phyloP scores from a whole-genome alignment of 2,329 filamentous ascomycete genomes.

The Coniochaeta hoffmannii region DNA sequence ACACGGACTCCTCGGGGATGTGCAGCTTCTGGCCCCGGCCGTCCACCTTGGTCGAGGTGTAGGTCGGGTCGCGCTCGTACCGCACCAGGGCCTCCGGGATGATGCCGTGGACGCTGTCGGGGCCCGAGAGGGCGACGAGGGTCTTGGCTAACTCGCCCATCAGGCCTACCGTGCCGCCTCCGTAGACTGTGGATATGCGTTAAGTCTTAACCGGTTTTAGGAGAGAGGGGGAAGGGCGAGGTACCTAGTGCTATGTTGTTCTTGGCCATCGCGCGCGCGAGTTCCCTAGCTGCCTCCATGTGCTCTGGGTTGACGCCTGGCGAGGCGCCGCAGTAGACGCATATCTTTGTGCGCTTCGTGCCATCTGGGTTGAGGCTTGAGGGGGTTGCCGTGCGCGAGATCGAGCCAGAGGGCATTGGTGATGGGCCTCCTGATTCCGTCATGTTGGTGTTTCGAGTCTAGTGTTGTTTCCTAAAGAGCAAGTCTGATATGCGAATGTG shows the following conservation, averaged over 20 bases:
- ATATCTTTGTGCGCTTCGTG: constrained; percentile 56
- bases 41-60: constrained; percentile 31
- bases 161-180: constrained; percentile 85
- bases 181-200: constrained; percentile 58
- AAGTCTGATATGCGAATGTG: background rate
- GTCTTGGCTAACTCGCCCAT: constrained; percentile 93
- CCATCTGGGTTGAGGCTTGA: constrained; percentile 20
- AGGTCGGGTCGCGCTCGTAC: constrained; percentile 62
- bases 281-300: constrained; percentile 66
- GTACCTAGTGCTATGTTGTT: constrained; percentile 69
- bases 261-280: constrained; percentile 67
- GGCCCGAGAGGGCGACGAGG: constrained; percentile 75
- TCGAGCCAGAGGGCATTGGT: constrained; percentile 26
- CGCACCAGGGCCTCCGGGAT: constrained; percentile 80
- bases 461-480: too few relatives aligned
- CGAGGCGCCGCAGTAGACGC: constrained; percentile 89
- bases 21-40: constrained; percentile 34
- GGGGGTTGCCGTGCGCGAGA: constrained; percentile 23
- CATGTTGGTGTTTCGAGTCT: too few relatives aligned
- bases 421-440: constrained; percentile 1
- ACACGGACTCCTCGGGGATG: constrained; percentile 57
- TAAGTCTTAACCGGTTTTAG: constrained; percentile 1
- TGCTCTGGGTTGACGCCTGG: constrained; percentile 66
- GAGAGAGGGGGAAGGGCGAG: constrained; percentile 12
- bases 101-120: constrained; percentile 80